Evolutionary conservation across 2,329 filamentous ascomycete species (phyloP).

Genomic region (Phaeoacremonium minimum): DNA sequence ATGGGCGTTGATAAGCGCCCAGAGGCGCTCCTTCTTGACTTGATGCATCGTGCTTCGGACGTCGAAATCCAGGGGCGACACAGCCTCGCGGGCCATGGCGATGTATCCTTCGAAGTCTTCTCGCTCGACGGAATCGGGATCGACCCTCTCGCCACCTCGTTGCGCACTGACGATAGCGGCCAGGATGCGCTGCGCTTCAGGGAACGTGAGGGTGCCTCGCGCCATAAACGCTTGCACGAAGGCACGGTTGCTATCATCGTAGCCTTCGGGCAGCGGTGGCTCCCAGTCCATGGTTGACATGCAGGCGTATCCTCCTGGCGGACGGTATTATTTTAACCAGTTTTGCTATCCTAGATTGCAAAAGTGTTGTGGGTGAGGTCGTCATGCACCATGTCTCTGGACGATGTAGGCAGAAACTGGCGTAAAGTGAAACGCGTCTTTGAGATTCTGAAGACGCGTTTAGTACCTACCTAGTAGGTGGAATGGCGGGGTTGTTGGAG

Average conservation of each 20-base stretch:
- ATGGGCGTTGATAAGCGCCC: slow-evolving; percentile 81
- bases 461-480: too few species aligned
- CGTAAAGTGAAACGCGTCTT: background rate
- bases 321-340: too few species aligned
- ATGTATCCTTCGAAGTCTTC: slow-evolving; percentile 68
- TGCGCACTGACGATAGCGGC: slow-evolving; percentile 68
- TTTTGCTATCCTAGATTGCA: too few species aligned
- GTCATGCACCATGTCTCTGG: background rate
- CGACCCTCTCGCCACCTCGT: slow-evolving; percentile 29
- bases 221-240: slow-evolving; percentile 88
- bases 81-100: slow-evolving; percentile 62
- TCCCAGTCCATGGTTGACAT: slow-evolving; percentile 19
- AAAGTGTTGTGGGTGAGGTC: background rate
- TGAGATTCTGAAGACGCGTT: too few species aligned
- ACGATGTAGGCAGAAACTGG: background rate
- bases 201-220: slow-evolving; percentile 70
- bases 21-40: slow-evolving; percentile 60
- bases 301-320: background rate
- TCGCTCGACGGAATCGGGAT: slow-evolving; percentile 60
- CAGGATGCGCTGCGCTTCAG: slow-evolving; percentile 68
- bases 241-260: slow-evolving; percentile 68
- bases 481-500: too few species aligned
- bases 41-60: slow-evolving; percentile 75
- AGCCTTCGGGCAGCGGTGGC: slow-evolving; percentile 27
- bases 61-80: slow-evolving; percentile 82